phyloP scores from a whole-genome alignment of 345 rosid species.

The Euphorbia peplus region DNA sequence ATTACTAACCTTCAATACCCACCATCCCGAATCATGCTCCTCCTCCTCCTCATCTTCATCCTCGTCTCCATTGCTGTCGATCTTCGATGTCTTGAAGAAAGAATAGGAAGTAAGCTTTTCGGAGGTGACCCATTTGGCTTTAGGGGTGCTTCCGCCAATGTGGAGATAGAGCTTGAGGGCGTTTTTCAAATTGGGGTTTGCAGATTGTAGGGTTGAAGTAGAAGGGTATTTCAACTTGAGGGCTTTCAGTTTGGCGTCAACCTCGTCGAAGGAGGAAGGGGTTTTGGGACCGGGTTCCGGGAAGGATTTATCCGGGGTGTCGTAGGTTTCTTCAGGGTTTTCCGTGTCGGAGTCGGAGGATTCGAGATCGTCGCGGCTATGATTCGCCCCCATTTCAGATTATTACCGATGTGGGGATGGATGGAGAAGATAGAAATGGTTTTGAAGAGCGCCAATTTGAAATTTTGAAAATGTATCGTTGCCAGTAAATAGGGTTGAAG shows the following conservation, averaged over 20 bases:
- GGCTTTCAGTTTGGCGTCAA: slow-evolving; percentile 58
- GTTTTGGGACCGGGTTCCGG: slow-evolving; percentile 36
- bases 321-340: slow-evolving; percentile 34
- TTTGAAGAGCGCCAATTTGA: slow-evolving; percentile 40
- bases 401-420: background rate
- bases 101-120: slow-evolving; percentile 57
- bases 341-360: slow-evolving; percentile 64
- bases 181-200: slow-evolving; percentile 35
- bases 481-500: slow-evolving; percentile 21
- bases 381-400: slow-evolving; percentile 61
- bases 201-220: slow-evolving; percentile 8
- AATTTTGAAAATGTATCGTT: slow-evolving; percentile 51
- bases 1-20: slow-evolving; percentile 63
- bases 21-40: slow-evolving; percentile 46
- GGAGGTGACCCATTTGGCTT: slow-evolving; percentile 73
- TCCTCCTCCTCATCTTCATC: slow-evolving; percentile 40
- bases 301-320: slow-evolving; percentile 44
- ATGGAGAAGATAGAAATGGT: background rate
- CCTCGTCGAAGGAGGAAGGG: slow-evolving; percentile 60
- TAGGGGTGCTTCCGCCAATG: slow-evolving; percentile 70
- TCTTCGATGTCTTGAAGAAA: slow-evolving; percentile 47
- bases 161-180: slow-evolving; percentile 62
- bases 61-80: slow-evolving; percentile 31
- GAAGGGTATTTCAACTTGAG: slow-evolving; percentile 65
- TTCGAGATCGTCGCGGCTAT: slow-evolving; percentile 66